A percentile compares a stretch with the other conserved stretches of the same genome.
Evolutionary conservation across 495 filamentous ascomycete genomes (phyloP).

Genomic region (Penicillium ucsense): DNA sequence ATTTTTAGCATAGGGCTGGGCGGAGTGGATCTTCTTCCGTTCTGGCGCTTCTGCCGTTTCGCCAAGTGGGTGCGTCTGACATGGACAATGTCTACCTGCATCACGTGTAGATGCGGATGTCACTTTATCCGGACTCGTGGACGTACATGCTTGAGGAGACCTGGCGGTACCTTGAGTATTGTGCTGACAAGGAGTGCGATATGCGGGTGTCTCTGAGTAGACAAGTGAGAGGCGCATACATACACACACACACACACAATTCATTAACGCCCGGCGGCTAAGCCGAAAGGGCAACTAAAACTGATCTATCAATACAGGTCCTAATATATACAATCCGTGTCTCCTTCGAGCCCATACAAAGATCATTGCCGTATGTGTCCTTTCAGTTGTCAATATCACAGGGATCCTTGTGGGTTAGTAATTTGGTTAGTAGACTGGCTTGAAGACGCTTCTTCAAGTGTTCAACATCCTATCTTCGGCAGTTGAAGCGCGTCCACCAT

Average conservation of each 20-base stretch:
- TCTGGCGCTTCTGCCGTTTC: no score
- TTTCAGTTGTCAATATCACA: constrained; percentile 12
- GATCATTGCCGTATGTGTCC: constrained; percentile 13
- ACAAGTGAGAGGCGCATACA: no score
- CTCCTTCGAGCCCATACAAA: constrained; percentile 18
- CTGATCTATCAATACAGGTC: constrained; percentile 20
- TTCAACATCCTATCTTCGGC: constrained; percentile 19
- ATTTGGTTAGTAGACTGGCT: constrained; percentile 20
- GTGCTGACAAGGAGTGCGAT: no score
- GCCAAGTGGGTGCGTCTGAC: no score
- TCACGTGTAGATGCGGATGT: no score
- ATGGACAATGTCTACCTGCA: no score
- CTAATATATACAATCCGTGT: constrained; percentile 8
- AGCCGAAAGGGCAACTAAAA: constrained; percentile 18
- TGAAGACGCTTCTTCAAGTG: constrained; percentile 21
- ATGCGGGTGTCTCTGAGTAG: no score
- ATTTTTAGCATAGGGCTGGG: no score
- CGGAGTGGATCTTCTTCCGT: no score
- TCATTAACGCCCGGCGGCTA: constrained; percentile 1
- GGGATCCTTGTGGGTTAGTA: constrained; percentile 23
- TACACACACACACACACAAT: constrained; percentile 8
- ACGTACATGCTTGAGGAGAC: no score
- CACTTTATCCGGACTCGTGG: no score
- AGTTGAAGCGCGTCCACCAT: constrained; percentile 1
- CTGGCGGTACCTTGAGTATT: no score